Percentiles rank a stretch among this genome's conserved stretches.
These are phyloP conservation scores for Dactylonectria estremocensis DNA, from an alignment of 2,329 filamentous ascomycete species.

Conservation along the genomic window DNA sequence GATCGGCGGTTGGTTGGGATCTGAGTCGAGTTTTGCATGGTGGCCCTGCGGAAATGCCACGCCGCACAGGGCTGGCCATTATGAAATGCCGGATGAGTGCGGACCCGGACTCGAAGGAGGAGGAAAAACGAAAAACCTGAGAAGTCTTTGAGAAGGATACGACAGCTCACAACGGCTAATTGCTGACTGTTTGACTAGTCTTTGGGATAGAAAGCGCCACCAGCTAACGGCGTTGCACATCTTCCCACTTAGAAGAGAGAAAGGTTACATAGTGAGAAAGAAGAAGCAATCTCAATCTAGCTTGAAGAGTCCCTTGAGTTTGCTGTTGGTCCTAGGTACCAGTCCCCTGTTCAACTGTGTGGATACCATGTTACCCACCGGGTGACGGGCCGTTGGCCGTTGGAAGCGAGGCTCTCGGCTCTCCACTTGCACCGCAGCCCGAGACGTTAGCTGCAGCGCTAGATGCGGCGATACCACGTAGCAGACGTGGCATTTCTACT, in stretches of 20 bases:
- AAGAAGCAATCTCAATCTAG: neutral
- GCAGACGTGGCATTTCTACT: neutral
- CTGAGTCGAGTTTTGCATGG: slow-evolving; percentile 6
- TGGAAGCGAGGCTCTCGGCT: neutral
- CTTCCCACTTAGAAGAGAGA: neutral
- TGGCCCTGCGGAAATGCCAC: neutral
- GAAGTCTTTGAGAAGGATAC: neutral
- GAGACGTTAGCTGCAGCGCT: neutral
- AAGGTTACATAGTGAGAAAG: neutral
- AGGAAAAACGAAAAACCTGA: neutral
- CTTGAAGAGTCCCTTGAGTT: neutral
- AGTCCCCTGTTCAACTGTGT: neutral
- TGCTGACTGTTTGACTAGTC: neutral
- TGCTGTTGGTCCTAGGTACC: neutral
- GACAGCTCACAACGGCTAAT: neutral
- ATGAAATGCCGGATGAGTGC: neutral
- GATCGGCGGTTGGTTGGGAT: neutral
- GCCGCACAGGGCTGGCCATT: neutral
- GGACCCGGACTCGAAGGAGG: neutral
- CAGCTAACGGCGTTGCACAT: neutral
- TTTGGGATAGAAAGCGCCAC: neutral
- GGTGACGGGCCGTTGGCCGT: neutral
- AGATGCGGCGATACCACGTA: neutral
- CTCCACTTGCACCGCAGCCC: neutral
- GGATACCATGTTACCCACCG: neutral